Evolutionary conservation across 2,329 filamentous ascomycete species (phyloP).

Genomic region (Nothophaeocryptopus gaeumannii): DNA sequence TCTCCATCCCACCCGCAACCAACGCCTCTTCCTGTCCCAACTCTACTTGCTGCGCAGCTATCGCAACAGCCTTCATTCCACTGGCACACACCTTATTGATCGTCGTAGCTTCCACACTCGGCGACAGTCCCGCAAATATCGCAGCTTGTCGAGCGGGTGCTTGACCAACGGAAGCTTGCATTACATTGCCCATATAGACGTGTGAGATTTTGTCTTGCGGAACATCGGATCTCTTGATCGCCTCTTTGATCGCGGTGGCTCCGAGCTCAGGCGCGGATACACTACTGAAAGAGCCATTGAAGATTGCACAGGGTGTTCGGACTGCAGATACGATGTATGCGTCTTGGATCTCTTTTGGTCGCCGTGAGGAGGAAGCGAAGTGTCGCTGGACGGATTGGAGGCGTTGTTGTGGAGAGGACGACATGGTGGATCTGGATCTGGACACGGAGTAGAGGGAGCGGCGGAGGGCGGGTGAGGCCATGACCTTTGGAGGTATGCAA

Average conservation of each 20-base stretch:
- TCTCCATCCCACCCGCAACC: slow-evolving; percentile 95
- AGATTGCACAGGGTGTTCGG: slow-evolving; percentile 89
- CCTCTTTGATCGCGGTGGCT: slow-evolving; percentile 86
- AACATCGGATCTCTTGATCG: slow-evolving; percentile 79
- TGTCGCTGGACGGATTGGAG: slow-evolving; percentile 30
- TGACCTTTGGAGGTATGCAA: slow-evolving; percentile 6
- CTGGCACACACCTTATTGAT: slow-evolving; percentile 99
- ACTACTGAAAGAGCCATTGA: slow-evolving; percentile 85
- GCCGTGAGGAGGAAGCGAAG: slow-evolving; percentile 51
- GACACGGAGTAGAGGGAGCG: slow-evolving; percentile 23
- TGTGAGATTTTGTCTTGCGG: slow-evolving; percentile 78
- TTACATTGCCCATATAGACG: slow-evolving; percentile 97
- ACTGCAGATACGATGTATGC: slow-evolving; percentile 91
- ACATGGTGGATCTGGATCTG: slow-evolving; percentile 22
- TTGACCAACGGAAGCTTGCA: slow-evolving; percentile 80
- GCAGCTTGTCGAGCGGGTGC: slow-evolving; percentile 86
- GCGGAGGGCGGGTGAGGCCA: slow-evolving; percentile 25
- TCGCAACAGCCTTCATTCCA: slow-evolving; percentile 83
- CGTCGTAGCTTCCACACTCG: slow-evolving; percentile 81
- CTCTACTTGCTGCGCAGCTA: slow-evolving; percentile 93
- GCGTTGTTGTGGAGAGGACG: slow-evolving; percentile 26
- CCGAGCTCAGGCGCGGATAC: slow-evolving; percentile 85
- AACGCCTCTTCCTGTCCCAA: slow-evolving; percentile 84
- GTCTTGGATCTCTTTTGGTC: slow-evolving; percentile 70
- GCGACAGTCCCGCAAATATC: slow-evolving; percentile 80